Evolutionary conservation across 164 flowering plant genomes (phyloP).

Genomic region (Akebia trifoliata): DNA sequence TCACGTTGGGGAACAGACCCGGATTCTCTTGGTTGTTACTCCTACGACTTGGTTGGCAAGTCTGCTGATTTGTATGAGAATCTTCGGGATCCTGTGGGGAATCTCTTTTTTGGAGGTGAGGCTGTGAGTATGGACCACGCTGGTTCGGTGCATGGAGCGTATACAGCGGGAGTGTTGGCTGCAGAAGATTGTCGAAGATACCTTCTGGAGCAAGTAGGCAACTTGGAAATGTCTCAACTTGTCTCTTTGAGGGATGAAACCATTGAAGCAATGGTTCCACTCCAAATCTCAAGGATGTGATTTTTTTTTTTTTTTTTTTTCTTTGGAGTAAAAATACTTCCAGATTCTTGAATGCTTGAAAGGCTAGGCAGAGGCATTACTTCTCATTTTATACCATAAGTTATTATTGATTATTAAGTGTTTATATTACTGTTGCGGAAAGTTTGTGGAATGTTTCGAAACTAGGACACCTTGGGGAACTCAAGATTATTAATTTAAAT

Average conservation of each 20-base stretch:
- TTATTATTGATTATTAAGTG: no score
- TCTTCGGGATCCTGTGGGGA: conserved; percentile 63
- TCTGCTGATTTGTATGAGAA: conserved; percentile 66
- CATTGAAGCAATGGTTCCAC: conserved; percentile 45
- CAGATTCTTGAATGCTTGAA: no score
- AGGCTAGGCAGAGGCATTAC: no score
- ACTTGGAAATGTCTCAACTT: conserved; percentile 32
- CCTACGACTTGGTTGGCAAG: conserved; percentile 73
- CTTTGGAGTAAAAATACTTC: no score
- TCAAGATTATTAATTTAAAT: no score
- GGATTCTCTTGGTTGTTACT: conserved; percentile 77
- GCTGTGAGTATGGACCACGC: conserved; percentile 82
- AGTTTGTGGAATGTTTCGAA: no score
- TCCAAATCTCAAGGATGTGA: conserved; percentile 85
- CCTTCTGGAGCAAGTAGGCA: conserved; percentile 38
- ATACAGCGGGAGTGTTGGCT: conserved; percentile 58
- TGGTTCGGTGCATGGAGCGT: conserved; percentile 94
- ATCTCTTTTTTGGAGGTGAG: conserved; percentile 85
- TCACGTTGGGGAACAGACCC: conserved; percentile 88
- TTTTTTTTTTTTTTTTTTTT: no score
- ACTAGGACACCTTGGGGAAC: no score
- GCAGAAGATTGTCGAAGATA: conserved; percentile 58
- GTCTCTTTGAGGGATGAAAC: conserved; percentile 33
- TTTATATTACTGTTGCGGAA: no score
- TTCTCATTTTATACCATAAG: no score